A percentile compares a stretch with the other conserved stretches of the same genome.
These are phyloP conservation scores for Cercophora scortea DNA, from an alignment of 495 filamentous ascomycete genomes.

Conservation along the genomic window DNA sequence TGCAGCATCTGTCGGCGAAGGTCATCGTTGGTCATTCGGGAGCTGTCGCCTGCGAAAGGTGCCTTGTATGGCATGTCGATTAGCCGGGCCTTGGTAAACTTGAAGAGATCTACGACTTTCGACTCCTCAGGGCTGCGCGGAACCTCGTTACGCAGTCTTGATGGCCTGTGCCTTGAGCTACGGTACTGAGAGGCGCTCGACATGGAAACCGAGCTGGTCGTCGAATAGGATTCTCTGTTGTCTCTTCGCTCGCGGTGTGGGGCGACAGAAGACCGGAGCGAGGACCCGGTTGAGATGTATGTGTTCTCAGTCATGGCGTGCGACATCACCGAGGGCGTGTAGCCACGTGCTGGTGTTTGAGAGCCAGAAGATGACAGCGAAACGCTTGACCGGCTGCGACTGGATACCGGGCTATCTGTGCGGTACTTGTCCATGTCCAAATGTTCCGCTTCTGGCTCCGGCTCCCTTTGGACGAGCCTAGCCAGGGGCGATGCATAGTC, in stretches of 20 bases:
- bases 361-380: conserved; percentile 45
- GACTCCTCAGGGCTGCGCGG: conserved; percentile 53
- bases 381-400: conserved; percentile 56
- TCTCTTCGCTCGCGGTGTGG: conserved; percentile 32
- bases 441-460: conserved; percentile 44
- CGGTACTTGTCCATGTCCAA: conserved; percentile 26
- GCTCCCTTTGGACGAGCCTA: conserved; percentile 51
- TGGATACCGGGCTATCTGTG: conserved; percentile 55
- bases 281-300: conserved; percentile 56
- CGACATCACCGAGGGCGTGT: conserved; percentile 39
- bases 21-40: conserved; percentile 69
- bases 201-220: conserved; percentile 52
- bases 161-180: conserved; percentile 50
- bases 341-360: conserved; percentile 25
- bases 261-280: conserved; percentile 34
- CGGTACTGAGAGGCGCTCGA: conserved; percentile 48
- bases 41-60: conserved; percentile 52
- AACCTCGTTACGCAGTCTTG: conserved; percentile 76
- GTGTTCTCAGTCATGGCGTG: conserved; percentile 48
- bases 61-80: conserved; percentile 73
- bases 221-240: conserved; percentile 49
- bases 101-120: conserved; percentile 58
- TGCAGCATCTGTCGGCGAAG: conserved; percentile 86
- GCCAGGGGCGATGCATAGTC: conserved; percentile 60
- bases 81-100: conserved; percentile 60